Percentiles rank a stretch among this genome's conserved stretches.
phyloP scores from a whole-genome alignment of 768 basidiomycete species.

The Pleurotus salmoneostramineus region DNA sequence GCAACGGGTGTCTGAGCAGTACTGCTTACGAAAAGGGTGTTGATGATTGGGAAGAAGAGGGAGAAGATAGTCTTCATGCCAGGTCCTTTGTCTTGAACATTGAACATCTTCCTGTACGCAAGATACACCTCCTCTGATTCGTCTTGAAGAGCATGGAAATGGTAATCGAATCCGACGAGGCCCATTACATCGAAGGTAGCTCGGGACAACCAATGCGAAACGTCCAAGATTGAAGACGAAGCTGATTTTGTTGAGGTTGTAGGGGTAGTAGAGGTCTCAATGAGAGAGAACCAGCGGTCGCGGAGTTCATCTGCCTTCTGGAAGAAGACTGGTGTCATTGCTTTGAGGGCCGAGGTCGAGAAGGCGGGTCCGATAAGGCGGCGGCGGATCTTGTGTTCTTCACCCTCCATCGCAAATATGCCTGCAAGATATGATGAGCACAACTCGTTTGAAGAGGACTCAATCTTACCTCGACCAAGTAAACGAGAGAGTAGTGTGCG shows the following conservation, averaged over 20 bases:
- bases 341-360: constrained; percentile 37
- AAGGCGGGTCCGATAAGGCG: constrained; percentile 51
- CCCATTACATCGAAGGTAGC: constrained; percentile 32
- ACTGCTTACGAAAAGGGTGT: constrained; percentile 1
- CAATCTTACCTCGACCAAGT: constrained; percentile 39
- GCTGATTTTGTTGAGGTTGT: constrained; percentile 7
- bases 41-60: constrained; percentile 40
- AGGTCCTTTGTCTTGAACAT: constrained; percentile 42
- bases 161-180: constrained; percentile 44
- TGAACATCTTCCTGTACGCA: constrained; percentile 37
- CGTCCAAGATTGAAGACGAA: background rate
- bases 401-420: constrained; percentile 50
- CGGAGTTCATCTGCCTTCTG: constrained; percentile 48
- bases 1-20: too few relatives aligned
- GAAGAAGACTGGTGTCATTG: constrained; percentile 43
- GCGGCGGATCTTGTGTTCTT: constrained; percentile 41
- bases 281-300: constrained; percentile 36
- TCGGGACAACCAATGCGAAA: constrained; percentile 52
- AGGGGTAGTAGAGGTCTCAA: constrained; percentile 13
- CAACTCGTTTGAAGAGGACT: constrained; percentile 3
- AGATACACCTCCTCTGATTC: constrained; percentile 45
- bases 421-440: constrained; percentile 22
- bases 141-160: constrained; percentile 44
- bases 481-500: constrained; percentile 40
- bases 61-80: constrained; percentile 35